These are phyloP conservation scores for Diaporthe capsici DNA, from an alignment of 2,329 filamentous ascomycete species.

Conservation along the genomic window DNA sequence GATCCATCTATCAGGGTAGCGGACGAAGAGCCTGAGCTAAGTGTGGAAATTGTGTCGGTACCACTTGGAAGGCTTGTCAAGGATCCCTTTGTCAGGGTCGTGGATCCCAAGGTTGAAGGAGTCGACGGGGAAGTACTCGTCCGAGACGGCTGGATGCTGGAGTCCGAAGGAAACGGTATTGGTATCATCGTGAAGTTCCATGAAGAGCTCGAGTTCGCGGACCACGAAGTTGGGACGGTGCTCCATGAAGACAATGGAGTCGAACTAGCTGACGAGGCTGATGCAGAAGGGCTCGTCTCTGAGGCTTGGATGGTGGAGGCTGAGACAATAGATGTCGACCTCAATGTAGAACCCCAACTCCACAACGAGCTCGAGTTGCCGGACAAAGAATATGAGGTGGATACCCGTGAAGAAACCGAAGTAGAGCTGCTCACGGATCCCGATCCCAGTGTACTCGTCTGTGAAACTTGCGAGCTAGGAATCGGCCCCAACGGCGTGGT, in stretches of 20 bases:
- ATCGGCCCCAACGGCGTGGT: not conserved
- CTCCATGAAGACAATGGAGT: too few species aligned
- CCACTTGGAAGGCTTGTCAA: not conserved
- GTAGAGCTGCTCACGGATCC: not conserved
- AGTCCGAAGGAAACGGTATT: not conserved
- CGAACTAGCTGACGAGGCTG: not conserved
- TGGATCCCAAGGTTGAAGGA: not conserved
- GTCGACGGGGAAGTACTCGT: not conserved
- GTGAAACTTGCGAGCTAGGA: not conserved
- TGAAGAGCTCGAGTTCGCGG: not conserved
- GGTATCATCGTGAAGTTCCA: not conserved
- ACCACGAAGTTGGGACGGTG: not conserved
- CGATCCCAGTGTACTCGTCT: not conserved
- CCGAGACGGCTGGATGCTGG: not conserved
- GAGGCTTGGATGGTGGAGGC: not conserved
- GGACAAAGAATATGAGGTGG: not conserved
- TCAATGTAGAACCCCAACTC: not conserved
- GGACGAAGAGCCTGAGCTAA: not conserved
- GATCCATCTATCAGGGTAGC: not conserved
- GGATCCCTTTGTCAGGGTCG: not conserved
- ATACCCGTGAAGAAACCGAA: not conserved
- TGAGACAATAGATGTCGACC: not conserved
- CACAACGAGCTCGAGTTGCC: not conserved
- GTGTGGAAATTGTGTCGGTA: not conserved
- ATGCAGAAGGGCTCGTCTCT: not conserved